Base-by-base conservation (phyloP, 2,329 filamentous ascomycete genomes). In the Didymella keratinophila region DNA sequence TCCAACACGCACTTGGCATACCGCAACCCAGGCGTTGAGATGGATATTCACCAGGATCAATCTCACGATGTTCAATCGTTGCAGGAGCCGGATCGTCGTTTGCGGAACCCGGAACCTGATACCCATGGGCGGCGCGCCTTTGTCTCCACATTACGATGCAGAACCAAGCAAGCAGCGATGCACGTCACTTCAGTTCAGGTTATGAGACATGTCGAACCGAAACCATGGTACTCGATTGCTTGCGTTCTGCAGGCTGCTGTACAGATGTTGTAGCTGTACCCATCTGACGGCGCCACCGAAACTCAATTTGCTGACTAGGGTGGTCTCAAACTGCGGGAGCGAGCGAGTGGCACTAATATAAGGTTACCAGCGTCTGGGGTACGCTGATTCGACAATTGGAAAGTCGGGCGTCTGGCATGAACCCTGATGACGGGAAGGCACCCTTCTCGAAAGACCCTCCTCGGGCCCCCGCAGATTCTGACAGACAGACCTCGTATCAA, bases 291-390 rank as follows among this genome's bases (percentile, higher is more conserved):
- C 36, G 27, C 57, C 41, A 52, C 28, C 37, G 48, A 52, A 60
- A 55, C 46, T 52, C 52, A 43, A 51, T 28, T 47, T 32, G 30
- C 27, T 21, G 6, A 44, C 41, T 47, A 39, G 36, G 20, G 5
- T 43, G 42, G 34, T 21, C 51, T 55, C 46, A 56, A 60, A 60
- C 52, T 43, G 36, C 46, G 36, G 46, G 46, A 60, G n/a, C 36
- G 42, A 36, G 43, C 48, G 36, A 27, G 27, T 28, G 27, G 12
- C 47, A 37, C 46, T 55, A 46, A 43, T 23, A 56, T 28, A 18
- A 20, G 47, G 37, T 4, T 52, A 20, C 23, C 20, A 28, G 43
- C 12, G 37, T 52, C 44, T 48, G 37, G 39, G n/a, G 23, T 43
- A 48, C 20, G 36, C 46, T 55, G 57, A 50, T 48, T 52, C 47